Base-by-base conservation (phyloP, 164 flowering plant species). In the Tetracentron sinense region DNA sequence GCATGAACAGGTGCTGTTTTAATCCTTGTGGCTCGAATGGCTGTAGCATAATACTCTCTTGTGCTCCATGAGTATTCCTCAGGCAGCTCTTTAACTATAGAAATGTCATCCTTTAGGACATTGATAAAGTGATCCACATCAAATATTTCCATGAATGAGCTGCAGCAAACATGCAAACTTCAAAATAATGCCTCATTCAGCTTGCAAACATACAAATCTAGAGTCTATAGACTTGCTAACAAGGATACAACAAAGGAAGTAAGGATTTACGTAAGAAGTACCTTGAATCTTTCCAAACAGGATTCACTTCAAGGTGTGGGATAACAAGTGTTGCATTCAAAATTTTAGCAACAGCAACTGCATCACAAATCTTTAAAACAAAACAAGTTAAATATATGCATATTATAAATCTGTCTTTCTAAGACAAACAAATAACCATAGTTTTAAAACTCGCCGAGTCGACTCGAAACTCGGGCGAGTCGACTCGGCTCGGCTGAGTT, bases 261-360 rank as follows among this genome's bases (percentile, higher is more conserved):
- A 50, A 31, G 54, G 5, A 27, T 35, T 60, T 62, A 17, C 4
- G 6, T 6, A 38, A 27, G 16, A 50, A 63, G 49, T 69, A 90
- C 98, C 98, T 94, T 21, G 96, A 84, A 79, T 95, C 99, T 79
- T 78, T 65, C 99, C 99, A 95, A 59, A 95, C 96, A 65, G 96
- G 94, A 82, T 95, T 95, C 22, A 92, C 87, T 82, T 95, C 97
- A 64, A 95, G 82, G 69, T 86, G 68, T 27, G 99, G 99, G 50
- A 95, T 85, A 50, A 95, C 91, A 64, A 95, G 96, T 6, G 99
- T 95, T 48, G 99, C 99, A 79, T 92, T 95, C 68, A 95, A 74
- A 54, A 95, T 92, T 73, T 89, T 95, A 42, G 99, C 96, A 69
- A 92, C 96, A 58, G 97, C 99, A 71, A 92, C 97, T 56, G 97